Evolutionary conservation across 371 early-diverging fungal genomes (phyloP), one percentile per base, ranked within the genome.

Genomic region (Mucor mucedo): DNA sequence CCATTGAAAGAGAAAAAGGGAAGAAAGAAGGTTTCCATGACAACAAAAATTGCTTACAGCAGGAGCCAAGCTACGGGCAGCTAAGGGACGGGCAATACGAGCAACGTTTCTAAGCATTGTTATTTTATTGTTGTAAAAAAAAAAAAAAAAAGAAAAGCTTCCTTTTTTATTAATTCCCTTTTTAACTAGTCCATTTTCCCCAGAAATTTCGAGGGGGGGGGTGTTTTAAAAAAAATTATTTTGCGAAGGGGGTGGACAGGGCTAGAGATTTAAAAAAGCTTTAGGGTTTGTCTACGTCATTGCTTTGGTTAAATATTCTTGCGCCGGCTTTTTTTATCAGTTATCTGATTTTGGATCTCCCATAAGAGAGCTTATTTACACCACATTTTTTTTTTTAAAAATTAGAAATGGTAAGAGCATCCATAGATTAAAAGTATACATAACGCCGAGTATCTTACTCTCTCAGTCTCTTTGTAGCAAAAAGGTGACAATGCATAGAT

Each of bases 51-150:
- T 55, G 69, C 80, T 77, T 75, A 80, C 80, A 73, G 80, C 80
- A 63, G 80, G 76, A 58, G 74, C 75, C 71, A 77, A 68, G 66
- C 71, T 68, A 60, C 75, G 73, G 47, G 68, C 71, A 59, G 79
- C 78, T 60, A 78, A 68, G 62, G 79, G 79, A 68, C 76, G 73
- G 68, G 80, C 80, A 75, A 75, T 68, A 70, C 80, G 80, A 77
- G 77, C 77, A 70, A 80, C 72, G 76, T 77, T 80, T 77, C 80
- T 72, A 74, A 80, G 75, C 80, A 80, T 80, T 59, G 71, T 71
- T 63, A 56, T 57, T 57, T 47, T 56, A 39, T 57, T 61, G 33
- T 44, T 44, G 44, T 44, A 21, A 47, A 47, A 58, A 38, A 29
- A 14, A 58, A 44, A 47, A 63, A 52, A 11, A 63, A 56, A 52